These are phyloP conservation scores for Oryza nivara DNA, from an alignment of 176 grass and related monocot genomes.

Conservation along the genomic window DNA sequence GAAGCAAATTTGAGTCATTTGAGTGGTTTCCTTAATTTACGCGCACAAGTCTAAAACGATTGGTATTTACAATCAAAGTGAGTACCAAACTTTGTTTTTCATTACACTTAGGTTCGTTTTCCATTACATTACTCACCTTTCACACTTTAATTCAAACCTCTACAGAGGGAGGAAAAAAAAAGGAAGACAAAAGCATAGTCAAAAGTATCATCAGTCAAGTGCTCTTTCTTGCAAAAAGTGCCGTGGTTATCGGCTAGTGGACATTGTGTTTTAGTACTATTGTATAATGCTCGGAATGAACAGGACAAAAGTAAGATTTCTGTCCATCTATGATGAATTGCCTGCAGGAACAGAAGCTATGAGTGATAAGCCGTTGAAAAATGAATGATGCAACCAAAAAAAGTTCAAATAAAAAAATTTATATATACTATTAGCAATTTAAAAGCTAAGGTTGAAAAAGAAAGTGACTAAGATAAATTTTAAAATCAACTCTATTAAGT, in stretches of 20 bases:
- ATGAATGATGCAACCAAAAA: no score
- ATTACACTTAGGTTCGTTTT: not conserved
- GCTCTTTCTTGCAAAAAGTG: slow-evolving; percentile 34
- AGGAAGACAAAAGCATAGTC: slow-evolving; percentile 5
- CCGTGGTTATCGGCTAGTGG: slow-evolving; percentile 33
- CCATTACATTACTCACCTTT: not conserved
- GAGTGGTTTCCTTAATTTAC: not conserved
- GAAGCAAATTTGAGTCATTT: not conserved
- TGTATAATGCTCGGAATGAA: slow-evolving; percentile 3
- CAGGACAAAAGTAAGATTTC: not conserved
- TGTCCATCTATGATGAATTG: not conserved
- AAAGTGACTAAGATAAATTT: no score
- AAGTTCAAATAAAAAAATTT: no score
- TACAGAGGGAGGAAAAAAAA: not conserved
- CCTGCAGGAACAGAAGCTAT: no score
- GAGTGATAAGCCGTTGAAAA: no score
- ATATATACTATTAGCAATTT: no score
- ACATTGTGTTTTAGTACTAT: not conserved
- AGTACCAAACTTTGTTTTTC: not conserved
- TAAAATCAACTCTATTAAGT: no score
- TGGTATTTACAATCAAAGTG: not conserved
- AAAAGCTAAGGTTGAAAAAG: no score
- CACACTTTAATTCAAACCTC: slow-evolving; percentile 33
- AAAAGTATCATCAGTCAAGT: slow-evolving; percentile 35
- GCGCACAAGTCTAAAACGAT: not conserved